phyloP scores from a whole-genome alignment of 257 asterid genomes.

The Voacanga thouarsii region DNA sequence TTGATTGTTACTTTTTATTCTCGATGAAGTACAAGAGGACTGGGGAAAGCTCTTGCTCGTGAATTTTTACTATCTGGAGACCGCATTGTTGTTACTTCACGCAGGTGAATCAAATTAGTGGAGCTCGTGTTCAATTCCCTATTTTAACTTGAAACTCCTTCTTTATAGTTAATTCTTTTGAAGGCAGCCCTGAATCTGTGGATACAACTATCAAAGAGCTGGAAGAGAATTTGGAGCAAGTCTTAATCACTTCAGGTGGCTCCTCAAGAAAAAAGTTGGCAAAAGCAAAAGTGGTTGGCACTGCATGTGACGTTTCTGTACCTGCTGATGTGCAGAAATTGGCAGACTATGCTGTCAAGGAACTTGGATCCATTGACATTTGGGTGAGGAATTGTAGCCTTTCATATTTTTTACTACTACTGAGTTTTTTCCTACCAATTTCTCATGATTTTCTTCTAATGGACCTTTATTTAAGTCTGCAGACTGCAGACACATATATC shows the following conservation, averaged over 20 bases:
- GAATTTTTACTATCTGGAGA: conserved; percentile 96
- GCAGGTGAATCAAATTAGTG: conserved; percentile 54
- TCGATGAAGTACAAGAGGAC: conserved; percentile 85
- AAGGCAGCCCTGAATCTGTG: conserved; percentile 79
- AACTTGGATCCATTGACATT: conserved; percentile 76
- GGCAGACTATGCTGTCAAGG: conserved; percentile 60
- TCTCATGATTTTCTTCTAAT: not conserved
- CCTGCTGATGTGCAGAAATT: conserved; percentile 78
- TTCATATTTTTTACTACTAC: not conserved
- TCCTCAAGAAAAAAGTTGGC: conserved; percentile 44
- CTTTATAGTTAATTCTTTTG: conserved; percentile 27
- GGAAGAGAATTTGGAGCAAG: conserved; percentile 67
- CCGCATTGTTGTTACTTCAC: conserved; percentile 79
- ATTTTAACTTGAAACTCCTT: conserved; percentile 12
- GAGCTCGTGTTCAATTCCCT: conserved; percentile 2
- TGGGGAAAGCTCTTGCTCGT: conserved; percentile 97
- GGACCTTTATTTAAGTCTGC: too few species aligned
- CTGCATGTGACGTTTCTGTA: conserved; percentile 84
- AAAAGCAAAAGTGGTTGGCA: conserved; percentile 76
- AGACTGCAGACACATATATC: not conserved
- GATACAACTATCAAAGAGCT: conserved; percentile 67
- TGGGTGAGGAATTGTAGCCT: conserved; percentile 50
- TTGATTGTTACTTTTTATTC: conserved; percentile 20
- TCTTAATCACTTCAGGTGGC: conserved; percentile 37
- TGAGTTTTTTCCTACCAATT: not conserved